Evolutionary conservation across 2,329 filamentous ascomycete species (phyloP).

Genomic region (Fusarium abutilonis): DNA sequence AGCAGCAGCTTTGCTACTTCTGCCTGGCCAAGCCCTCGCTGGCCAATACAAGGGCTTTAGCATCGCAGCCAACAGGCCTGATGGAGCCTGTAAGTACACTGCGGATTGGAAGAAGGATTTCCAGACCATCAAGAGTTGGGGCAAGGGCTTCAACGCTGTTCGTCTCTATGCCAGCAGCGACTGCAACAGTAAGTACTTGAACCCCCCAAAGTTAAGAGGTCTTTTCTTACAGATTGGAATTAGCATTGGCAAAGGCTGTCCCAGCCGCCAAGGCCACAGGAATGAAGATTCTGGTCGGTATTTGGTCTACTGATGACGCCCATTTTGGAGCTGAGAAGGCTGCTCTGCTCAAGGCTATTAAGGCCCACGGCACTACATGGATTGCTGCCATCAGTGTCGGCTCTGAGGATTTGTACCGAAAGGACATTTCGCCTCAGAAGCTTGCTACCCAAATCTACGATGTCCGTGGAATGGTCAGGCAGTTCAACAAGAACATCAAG

Average conservation of each 20-base stretch:
- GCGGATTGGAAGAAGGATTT: slow-evolving; percentile 44
- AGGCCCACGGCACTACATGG: slow-evolving; percentile 40
- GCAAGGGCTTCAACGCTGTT: slow-evolving; percentile 42
- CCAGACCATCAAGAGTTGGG: slow-evolving; percentile 42
- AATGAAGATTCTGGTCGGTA: slow-evolving; percentile 39
- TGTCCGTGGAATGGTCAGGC: slow-evolving; percentile 40
- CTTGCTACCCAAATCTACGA: slow-evolving; percentile 42
- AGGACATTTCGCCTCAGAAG: slow-evolving; percentile 40
- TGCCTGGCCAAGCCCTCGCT: slow-evolving; percentile 36
- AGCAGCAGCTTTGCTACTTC: slow-evolving; percentile 31
- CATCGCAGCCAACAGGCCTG: slow-evolving; percentile 38
- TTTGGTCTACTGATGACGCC: slow-evolving; percentile 40
- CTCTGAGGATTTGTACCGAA: slow-evolving; percentile 41
- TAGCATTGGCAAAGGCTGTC: slow-evolving; percentile 39
- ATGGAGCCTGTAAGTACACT: slow-evolving; percentile 37
- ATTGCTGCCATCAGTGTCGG: slow-evolving; percentile 41
- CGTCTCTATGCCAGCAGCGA: slow-evolving; percentile 37
- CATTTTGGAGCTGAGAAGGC: slow-evolving; percentile 41
- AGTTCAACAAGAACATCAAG: slow-evolving; percentile 40
- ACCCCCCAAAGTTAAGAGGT: neutral
- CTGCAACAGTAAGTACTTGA: slow-evolving; percentile 35
- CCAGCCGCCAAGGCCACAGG: slow-evolving; percentile 41
- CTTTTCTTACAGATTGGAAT: neutral
- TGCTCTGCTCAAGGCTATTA: slow-evolving; percentile 40
- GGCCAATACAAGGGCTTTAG: slow-evolving; percentile 42